Conservation (phyloP, 495 filamentous ascomycete genomes). For the Penicillium taxi region DNA sequence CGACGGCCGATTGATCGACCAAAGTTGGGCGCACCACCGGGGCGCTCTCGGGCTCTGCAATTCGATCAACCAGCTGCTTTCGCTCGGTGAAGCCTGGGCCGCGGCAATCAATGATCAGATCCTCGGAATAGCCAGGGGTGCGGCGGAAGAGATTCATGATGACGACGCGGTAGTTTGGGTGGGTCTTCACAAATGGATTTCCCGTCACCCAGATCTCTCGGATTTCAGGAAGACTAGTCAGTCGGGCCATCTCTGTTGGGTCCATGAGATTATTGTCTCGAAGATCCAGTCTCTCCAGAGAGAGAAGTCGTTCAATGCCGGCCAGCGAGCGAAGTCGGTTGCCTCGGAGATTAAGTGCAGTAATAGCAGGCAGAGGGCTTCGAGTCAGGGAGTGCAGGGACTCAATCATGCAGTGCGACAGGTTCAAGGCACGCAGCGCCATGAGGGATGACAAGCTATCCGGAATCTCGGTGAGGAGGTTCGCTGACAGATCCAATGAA, state of each 20-base stretch:
- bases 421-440: slow-evolving; percentile 76
- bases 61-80: slow-evolving; percentile 77
- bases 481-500: slow-evolving; percentile 85
- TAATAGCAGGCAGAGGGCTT: slow-evolving; percentile 87
- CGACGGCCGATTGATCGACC: slow-evolving; percentile 47
- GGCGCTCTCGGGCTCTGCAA: slow-evolving; percentile 60
- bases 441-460: slow-evolving; percentile 78
- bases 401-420: slow-evolving; percentile 96
- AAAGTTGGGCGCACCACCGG: slow-evolving; percentile 66
- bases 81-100: slow-evolving; percentile 75
- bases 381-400: slow-evolving; percentile 80
- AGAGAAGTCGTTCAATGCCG: slow-evolving; percentile 80
- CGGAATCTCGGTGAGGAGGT: slow-evolving; percentile 84
- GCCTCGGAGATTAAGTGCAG: slow-evolving; percentile 79
- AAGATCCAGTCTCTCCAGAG: slow-evolving; percentile 82
- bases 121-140: slow-evolving; percentile 84
- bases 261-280: slow-evolving; percentile 87
- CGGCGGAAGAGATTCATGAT: slow-evolving; percentile 96
- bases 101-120: slow-evolving; percentile 79
- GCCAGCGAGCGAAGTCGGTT: slow-evolving; percentile 86
- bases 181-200: slow-evolving; percentile 86
- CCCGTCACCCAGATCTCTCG: slow-evolving; percentile 83
- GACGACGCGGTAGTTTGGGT: slow-evolving; percentile 71
- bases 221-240: slow-evolving; percentile 86
- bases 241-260: slow-evolving; percentile 79